A percentile compares a stretch with the other conserved stretches of the same genome.
Evolutionary conservation across 257 asterid genomes (phyloP).

Genomic region (Plectranthus barbatus): DNA sequence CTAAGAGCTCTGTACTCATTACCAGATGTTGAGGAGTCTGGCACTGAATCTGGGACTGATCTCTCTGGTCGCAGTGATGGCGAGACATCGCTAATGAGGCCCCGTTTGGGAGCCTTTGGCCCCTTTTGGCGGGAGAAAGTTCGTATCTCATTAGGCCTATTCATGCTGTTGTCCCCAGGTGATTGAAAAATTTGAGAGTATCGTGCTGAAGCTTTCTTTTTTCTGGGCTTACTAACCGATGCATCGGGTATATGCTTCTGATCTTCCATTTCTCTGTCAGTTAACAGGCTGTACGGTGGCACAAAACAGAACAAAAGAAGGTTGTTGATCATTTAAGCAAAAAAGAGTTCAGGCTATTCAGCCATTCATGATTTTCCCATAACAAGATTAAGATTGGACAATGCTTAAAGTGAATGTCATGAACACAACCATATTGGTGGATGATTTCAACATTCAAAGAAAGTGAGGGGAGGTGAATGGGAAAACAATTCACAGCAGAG

Average conservation of each 20-base stretch:
- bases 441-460: too few relatives aligned
- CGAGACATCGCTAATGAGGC: slow-evolving; percentile 27
- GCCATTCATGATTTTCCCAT: neutral
- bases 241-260: slow-evolving; percentile 32
- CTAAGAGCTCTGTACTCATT: slow-evolving; percentile 66
- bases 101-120: slow-evolving; percentile 40
- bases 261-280: slow-evolving; percentile 39
- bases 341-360: too few relatives aligned
- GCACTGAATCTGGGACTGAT: slow-evolving; percentile 30
- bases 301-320: neutral
- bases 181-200: slow-evolving; percentile 27
- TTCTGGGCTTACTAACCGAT: slow-evolving; percentile 38
- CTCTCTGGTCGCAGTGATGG: slow-evolving; percentile 32
- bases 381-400: neutral
- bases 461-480: too few relatives aligned
- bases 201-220: slow-evolving; percentile 41
- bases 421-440: too few relatives aligned
- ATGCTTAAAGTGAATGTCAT: too few relatives aligned
- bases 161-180: slow-evolving; percentile 31
- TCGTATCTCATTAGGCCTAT: slow-evolving; percentile 22
- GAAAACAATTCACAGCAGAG: too few relatives aligned
- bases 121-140: slow-evolving; percentile 29
- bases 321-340: neutral
- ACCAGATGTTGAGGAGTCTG: slow-evolving; percentile 42
- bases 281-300: neutral